Evolutionary conservation across 345 rosid species (phyloP), one percentile per base, ranked within the genome.

Genomic region (Combretum micranthum): DNA sequence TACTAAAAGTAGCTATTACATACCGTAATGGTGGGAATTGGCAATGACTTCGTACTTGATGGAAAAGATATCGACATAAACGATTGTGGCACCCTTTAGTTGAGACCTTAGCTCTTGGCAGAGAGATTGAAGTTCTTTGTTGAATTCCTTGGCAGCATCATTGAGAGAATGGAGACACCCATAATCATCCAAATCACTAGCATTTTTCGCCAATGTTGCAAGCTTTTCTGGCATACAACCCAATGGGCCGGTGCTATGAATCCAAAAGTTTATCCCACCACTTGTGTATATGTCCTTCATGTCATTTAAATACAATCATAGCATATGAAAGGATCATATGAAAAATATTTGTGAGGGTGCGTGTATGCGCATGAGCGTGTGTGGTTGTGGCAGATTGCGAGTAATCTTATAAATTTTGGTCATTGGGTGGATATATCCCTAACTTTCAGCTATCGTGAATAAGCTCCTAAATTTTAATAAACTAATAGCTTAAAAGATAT

Each of bases 251-350:
- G 83, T 80, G 45, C 75, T 82, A 45, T 87, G 88, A 47, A 87
- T 63, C 84, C 88, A 84, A 59, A 87, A 82, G 15, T 84, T 87
- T 46, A 64, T 83, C 56, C 88, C 90, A 49, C 95, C 90, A 19
- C 61, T 60, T 20, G 61, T 22, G 69, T 80, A 65, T 46, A 82
- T 64, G 17, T 50, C 64, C 95, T 83, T 21, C 21, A 49, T 7
- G 47, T 23, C 16, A 15, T 22, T 4, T 49, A 32, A 32, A 32
- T 32, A 32, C 39, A 32, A 32, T 32, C 10, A 32, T 32, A 7
- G 9, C 39, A 32, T n/a, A n/a, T n/a, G n/a, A n/a, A n/a, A n/a
- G n/a, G n/a, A n/a, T n/a, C n/a, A n/a, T n/a, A n/a, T n/a, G n/a
- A n/a, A n/a, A n/a, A n/a, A n/a, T n/a, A n/a, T n/a, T n/a, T n/a